These are phyloP conservation scores for Murraya koenigii DNA, from an alignment of 345 rosid genomes.

Conservation along the genomic window DNA sequence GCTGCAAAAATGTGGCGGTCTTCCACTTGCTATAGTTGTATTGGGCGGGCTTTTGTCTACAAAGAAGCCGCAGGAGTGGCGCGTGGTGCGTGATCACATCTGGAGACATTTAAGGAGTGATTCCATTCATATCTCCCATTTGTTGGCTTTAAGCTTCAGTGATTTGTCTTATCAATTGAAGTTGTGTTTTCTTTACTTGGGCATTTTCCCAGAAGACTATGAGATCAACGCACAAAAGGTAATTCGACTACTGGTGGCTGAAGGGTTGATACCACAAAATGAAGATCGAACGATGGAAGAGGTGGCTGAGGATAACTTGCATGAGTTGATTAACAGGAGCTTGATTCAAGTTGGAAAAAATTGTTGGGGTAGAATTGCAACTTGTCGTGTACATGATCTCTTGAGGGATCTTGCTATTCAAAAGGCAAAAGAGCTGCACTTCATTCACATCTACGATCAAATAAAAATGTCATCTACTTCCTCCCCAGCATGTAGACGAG, in stretches of 20 bases:
- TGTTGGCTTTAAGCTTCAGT: conserved; percentile 27
- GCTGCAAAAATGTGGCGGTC: conserved; percentile 25
- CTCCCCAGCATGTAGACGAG: background rate
- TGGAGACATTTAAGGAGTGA: background rate
- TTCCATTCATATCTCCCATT: conserved; percentile 13
- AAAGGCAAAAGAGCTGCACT: conserved; percentile 21
- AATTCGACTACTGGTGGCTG: conserved; percentile 22
- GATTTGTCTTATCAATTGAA: conserved; percentile 30
- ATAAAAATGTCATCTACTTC: rapidly evolving
- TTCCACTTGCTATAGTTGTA: conserved; percentile 28
- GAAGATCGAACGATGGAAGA: conserved; percentile 24
- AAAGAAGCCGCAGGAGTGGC: background rate
- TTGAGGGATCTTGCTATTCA: conserved; percentile 19
- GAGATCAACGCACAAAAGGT: conserved; percentile 6
- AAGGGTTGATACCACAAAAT: conserved; percentile 22
- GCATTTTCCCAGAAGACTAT: conserved; percentile 29
- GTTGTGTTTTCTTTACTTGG: conserved; percentile 26
- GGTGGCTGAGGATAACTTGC: conserved; percentile 18
- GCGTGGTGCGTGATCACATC: background rate
- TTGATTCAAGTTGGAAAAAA: conserved; percentile 25
- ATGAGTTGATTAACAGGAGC: conserved; percentile 23
- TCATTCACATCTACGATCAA: background rate
- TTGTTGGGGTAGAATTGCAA: background rate
- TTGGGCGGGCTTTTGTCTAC: conserved; percentile 25
- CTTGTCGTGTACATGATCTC: conserved; percentile 20